Conservation (phyloP, 495 filamentous ascomycete species). For the Aspergillus hancockii region DNA sequence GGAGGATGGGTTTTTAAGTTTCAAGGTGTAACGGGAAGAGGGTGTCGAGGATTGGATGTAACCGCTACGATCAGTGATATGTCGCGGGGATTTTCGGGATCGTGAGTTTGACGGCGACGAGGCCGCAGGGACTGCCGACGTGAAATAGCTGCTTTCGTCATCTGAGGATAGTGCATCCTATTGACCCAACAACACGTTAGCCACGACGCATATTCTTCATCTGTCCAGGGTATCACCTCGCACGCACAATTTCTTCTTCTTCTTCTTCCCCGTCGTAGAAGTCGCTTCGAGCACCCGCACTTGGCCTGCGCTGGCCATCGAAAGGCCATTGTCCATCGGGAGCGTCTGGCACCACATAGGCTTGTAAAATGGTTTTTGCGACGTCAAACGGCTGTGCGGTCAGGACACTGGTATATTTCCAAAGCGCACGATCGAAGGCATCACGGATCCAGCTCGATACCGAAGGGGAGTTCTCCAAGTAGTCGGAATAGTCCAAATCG, state of each 20-base stretch:
- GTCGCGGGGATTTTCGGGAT: constrained; percentile 41
- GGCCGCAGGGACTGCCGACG: constrained; percentile 62
- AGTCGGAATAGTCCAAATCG: constrained; percentile 87
- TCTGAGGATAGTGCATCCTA: constrained; percentile 60
- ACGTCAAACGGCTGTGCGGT: constrained; percentile 96
- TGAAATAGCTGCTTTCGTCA: constrained; percentile 86
- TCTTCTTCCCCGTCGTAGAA: constrained; percentile 35
- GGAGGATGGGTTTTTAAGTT: constrained; percentile 67
- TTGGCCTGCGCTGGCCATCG: constrained; percentile 28
- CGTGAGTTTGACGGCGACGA: constrained; percentile 57
- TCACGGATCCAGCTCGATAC: constrained; percentile 69
- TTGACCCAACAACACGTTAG: constrained; percentile 13
- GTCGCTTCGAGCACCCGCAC: constrained; percentile 31
- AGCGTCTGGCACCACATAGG: constrained; percentile 54
- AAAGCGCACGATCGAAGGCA: constrained; percentile 74
- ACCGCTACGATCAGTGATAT: constrained; percentile 52
- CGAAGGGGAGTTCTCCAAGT: constrained; percentile 76
- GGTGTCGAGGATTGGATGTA: constrained; percentile 46
- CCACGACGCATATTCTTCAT: constrained; percentile 7
- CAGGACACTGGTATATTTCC: constrained; percentile 81
- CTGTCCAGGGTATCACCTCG: background rate
- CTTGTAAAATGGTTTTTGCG: constrained; percentile 89
- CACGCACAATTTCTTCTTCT: constrained; percentile 31
- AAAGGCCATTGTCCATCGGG: constrained; percentile 31
- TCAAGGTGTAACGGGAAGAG: constrained; percentile 60